A percentile compares a stretch with the other conserved stretches of the same genome.
Evolutionary conservation across 345 rosid species (phyloP).

Genomic region (Salix exigua): DNA sequence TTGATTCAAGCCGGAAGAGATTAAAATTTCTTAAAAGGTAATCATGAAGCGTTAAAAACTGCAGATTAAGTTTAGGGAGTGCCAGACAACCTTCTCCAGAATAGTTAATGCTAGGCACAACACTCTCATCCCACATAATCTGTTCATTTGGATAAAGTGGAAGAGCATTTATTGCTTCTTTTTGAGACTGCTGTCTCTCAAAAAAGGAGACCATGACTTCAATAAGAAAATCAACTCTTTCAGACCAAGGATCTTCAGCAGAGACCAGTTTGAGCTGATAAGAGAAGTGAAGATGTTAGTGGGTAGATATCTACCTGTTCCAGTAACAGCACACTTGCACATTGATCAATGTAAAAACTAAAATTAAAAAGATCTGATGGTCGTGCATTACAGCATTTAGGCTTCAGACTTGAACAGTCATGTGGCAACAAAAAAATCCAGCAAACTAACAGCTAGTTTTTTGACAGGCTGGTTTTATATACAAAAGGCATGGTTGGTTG

Average conservation of each 20-base stretch:
- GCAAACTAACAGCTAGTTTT: no score
- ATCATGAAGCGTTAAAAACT: constrained; percentile 93
- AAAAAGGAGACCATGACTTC: constrained; percentile 94
- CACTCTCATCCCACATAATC: constrained; percentile 99
- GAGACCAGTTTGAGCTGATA: constrained; percentile 87
- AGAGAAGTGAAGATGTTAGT: constrained; percentile 4
- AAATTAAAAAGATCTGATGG: not conserved
- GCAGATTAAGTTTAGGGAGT: constrained; percentile 96
- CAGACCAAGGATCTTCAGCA: constrained; percentile 79
- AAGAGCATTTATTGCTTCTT: constrained; percentile 96
- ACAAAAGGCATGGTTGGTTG: no score
- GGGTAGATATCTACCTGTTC: not conserved
- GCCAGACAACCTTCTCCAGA: constrained; percentile 99
- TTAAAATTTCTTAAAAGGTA: constrained; percentile 93
- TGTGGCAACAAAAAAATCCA: no score
- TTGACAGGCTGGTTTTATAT: no score
- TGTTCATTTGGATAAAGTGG: constrained; percentile 99
- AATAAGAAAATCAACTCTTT: constrained; percentile 73
- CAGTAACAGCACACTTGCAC: not conserved
- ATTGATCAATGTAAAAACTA: not conserved
- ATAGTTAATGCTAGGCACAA: constrained; percentile 96
- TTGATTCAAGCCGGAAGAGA: constrained; percentile 96
- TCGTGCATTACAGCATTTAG: no score
- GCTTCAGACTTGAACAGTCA: no score
- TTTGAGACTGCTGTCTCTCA: constrained; percentile 90